A percentile compares a stretch with the other conserved stretches of the same genome.
These are phyloP conservation scores for Colletotrichum sp. DNA, from an alignment of 2,329 filamentous ascomycete species.

Conservation along the genomic window DNA sequence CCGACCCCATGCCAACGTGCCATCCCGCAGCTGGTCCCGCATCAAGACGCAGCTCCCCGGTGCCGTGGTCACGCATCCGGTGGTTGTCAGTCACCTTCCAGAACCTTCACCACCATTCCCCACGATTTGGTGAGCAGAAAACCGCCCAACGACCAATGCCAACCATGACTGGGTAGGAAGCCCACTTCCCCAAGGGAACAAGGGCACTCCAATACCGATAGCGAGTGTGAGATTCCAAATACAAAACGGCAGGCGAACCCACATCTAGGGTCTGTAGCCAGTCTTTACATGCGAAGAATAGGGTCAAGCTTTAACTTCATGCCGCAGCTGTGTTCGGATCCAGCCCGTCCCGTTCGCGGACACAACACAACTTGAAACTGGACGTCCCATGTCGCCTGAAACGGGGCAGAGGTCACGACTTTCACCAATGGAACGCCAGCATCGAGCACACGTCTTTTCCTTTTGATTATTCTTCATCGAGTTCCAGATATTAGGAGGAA, in stretches of 20 bases:
- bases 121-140: background rate
- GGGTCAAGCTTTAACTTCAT: slow-evolving; percentile 17
- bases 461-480: background rate
- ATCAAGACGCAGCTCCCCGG: background rate
- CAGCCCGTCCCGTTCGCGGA: slow-evolving; percentile 28
- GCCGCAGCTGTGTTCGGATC: slow-evolving; percentile 22
- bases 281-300: background rate
- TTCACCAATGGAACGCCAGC: background rate
- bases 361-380: slow-evolving; percentile 29
- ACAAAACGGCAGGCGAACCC: background rate
- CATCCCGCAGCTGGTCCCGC: background rate
- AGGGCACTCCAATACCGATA: background rate
- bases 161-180: background rate
- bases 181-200: background rate
- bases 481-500: background rate
- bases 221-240: slow-evolving; percentile 12
- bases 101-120: background rate
- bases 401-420: slow-evolving; percentile 13
- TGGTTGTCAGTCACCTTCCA: background rate
- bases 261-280: background rate
- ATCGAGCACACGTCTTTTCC: background rate
- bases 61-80: background rate
- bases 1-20: background rate
- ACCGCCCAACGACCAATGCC: background rate
- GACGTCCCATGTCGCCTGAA: slow-evolving; percentile 25